phyloP scores from a whole-genome alignment of 176 grass and related monocot species.

The Leersia perrieri region DNA sequence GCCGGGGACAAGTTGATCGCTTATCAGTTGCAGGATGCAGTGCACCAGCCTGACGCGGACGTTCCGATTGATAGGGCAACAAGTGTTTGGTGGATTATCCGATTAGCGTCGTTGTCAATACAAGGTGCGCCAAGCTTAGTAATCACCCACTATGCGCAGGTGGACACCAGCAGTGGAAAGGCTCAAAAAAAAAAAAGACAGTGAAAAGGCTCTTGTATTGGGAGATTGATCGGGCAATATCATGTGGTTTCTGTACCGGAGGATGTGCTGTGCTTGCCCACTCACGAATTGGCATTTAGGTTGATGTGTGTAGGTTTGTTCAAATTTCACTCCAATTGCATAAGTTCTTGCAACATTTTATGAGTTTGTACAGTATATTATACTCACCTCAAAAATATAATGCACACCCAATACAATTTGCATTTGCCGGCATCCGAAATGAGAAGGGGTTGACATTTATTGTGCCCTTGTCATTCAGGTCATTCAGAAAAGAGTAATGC shows the following conservation, averaged over 20 bases:
- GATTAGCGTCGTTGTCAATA: background rate
- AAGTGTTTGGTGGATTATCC: background rate
- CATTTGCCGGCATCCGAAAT: no score
- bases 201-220: background rate
- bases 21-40: background rate
- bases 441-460: no score
- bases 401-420: no score
- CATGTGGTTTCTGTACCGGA: background rate
- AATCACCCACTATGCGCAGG: slow-evolving; percentile 22
- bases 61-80: background rate
- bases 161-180: background rate
- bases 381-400: no score
- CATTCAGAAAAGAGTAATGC: no score
- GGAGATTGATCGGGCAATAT: background rate
- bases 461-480: no score
- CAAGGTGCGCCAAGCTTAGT: slow-evolving; percentile 12
- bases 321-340: no score
- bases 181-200: no score
- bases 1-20: background rate
- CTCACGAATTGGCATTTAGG: background rate
- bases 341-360: no score
- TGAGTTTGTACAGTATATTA: no score
- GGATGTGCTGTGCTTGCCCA: background rate
- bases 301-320: no score
- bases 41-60: background rate